A percentile compares a stretch with the other conserved stretches of the same genome.
phyloP scores from a whole-genome alignment of 2,329 filamentous ascomycete species.

The Cladorrhinum sp. region DNA sequence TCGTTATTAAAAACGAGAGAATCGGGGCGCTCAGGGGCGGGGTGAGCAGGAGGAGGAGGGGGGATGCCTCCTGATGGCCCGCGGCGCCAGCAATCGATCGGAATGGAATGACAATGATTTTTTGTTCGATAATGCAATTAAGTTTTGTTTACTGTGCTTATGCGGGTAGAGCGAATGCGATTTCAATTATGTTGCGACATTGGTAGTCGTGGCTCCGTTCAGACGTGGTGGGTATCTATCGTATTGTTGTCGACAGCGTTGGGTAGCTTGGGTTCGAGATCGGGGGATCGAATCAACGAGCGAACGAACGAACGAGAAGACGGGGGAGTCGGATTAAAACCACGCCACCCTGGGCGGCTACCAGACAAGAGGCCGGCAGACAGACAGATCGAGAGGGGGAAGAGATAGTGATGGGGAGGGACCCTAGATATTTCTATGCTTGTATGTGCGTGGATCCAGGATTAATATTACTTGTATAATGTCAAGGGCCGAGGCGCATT shows the following conservation, averaged over 20 bases:
- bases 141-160: background rate
- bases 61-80: background rate
- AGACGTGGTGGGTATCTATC: too few relatives aligned
- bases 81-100: background rate
- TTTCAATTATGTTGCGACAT: background rate
- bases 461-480: background rate
- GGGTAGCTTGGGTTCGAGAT: background rate
- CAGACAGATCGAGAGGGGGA: background rate
- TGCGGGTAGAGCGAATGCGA: background rate
- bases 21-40: background rate
- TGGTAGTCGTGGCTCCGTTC: background rate
- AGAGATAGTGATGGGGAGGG: background rate
- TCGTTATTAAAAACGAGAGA: background rate
- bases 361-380: background rate
- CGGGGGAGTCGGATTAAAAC: background rate
- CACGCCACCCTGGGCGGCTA: background rate
- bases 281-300: background rate
- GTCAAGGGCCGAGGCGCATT: background rate
- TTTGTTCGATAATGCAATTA: background rate
- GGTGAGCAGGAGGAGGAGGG: background rate
- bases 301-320: background rate
- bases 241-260: background rate
- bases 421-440: background rate
- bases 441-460: background rate
- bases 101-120: background rate